Conservation (phyloP, 179 eudicot genomes). For the Silene vulgaris region DNA sequence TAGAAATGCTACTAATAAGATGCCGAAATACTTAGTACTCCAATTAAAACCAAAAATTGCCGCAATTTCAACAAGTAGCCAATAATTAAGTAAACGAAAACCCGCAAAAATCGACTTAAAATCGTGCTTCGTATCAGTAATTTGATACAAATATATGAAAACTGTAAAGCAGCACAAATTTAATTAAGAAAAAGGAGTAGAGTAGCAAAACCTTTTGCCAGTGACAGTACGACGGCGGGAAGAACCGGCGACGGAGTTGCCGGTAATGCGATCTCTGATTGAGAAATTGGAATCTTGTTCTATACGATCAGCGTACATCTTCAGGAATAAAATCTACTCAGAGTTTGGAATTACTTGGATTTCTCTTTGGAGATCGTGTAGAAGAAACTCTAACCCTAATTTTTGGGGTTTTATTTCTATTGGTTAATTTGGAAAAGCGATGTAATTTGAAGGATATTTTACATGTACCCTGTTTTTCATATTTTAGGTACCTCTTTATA, state of each 20-base stretch:
- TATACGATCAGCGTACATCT: constrained; percentile 35
- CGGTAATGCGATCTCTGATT: constrained; percentile 28
- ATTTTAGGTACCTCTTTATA: too few species aligned
- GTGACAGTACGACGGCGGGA: constrained; percentile 26
- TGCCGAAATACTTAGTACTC: neutral
- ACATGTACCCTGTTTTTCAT: too few species aligned
- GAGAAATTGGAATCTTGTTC: constrained; percentile 29
- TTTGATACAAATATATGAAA: neutral
- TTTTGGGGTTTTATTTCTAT: constrained; percentile 6
- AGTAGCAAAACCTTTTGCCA: constrained; percentile 28
- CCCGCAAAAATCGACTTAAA: neutral
- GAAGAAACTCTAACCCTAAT: constrained; percentile 37
- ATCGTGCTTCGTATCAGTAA: neutral
- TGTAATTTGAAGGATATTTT: neutral
- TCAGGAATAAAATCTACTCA: neutral
- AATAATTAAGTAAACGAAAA: neutral
- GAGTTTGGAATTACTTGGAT: neutral
- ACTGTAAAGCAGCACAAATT: neutral
- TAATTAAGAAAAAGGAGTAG: neutral
- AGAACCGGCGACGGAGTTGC: constrained; percentile 7
- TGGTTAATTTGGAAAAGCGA: neutral
- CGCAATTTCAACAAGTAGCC: neutral
- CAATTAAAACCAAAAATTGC: neutral
- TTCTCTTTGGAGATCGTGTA: neutral
- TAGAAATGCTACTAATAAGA: too few species aligned